A percentile compares a stretch with the other conserved stretches of the same genome.
phyloP scores from a whole-genome alignment of 2,329 filamentous ascomycete species.

The Talaromyces atroroseus region DNA sequence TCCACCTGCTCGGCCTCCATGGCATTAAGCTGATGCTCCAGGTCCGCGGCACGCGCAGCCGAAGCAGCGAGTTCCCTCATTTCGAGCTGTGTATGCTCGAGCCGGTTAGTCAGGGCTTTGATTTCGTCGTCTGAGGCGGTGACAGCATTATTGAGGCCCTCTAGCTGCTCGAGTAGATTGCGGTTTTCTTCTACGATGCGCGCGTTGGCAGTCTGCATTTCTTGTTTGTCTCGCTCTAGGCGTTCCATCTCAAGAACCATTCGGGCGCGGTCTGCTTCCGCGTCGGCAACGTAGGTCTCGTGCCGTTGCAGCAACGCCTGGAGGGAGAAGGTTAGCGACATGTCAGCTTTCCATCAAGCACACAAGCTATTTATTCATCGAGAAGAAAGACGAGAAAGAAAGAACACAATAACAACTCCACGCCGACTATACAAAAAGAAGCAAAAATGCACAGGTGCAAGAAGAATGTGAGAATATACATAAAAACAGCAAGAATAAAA shows the following conservation, averaged over 20 bases:
- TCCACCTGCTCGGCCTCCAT: constrained; percentile 76
- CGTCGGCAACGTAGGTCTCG: constrained; percentile 89
- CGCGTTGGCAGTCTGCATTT: constrained; percentile 71
- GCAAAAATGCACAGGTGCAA: neutral
- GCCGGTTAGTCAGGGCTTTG: constrained; percentile 66
- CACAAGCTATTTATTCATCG: too few species aligned
- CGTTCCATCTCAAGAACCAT: constrained; percentile 68
- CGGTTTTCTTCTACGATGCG: constrained; percentile 78
- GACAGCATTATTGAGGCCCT: constrained; percentile 73
- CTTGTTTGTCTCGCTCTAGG: constrained; percentile 67
- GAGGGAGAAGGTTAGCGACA: constrained; percentile 61
- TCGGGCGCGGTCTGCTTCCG: constrained; percentile 73
- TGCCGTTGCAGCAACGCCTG: constrained; percentile 89
- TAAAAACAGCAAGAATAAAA: constrained; percentile 10
- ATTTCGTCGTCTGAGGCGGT: constrained; percentile 75
- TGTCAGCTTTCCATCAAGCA: neutral
- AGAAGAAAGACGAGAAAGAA: constrained; percentile 4
- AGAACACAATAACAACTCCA: neutral
- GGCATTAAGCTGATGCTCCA: constrained; percentile 72
- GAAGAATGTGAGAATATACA: constrained; percentile 15
- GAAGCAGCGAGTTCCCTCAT: constrained; percentile 69
- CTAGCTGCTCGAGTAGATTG: constrained; percentile 73
- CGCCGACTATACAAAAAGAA: neutral
- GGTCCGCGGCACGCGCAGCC: constrained; percentile 65
- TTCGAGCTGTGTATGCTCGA: constrained; percentile 72